These are phyloP conservation scores for Penicillium palitans DNA, from an alignment of 2,329 filamentous ascomycete species.

Conservation along the genomic window DNA sequence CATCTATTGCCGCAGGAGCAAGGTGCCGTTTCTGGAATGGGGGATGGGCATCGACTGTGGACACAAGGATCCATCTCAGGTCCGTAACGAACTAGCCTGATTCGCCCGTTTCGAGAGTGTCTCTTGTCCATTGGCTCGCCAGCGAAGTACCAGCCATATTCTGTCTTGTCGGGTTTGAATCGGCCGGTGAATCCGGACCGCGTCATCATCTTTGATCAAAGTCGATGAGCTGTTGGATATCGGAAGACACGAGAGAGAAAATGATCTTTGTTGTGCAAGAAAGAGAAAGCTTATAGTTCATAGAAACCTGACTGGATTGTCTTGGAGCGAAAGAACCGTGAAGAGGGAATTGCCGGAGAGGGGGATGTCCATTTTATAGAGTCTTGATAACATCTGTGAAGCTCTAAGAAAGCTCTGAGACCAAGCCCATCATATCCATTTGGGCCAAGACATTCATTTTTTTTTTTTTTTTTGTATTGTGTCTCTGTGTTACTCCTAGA, in stretches of 20 bases:
- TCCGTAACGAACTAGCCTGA: conserved; percentile 5
- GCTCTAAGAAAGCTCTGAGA: not conserved
- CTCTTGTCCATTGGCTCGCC: conserved; percentile 9
- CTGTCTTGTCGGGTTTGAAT: not conserved
- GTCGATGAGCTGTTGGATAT: not conserved
- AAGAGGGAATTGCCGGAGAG: conserved; percentile 6
- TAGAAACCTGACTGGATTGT: not conserved
- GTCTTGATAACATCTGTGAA: not conserved
- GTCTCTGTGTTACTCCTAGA: conserved; percentile 4
- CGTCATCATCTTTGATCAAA: not conserved
- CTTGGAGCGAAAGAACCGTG: conserved; percentile 4
- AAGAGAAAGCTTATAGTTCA: not conserved
- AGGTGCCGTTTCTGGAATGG: conserved; percentile 5
- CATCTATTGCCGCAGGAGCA: conserved; percentile 1
- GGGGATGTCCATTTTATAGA: conserved; percentile 2
- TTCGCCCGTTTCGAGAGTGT: not conserved
- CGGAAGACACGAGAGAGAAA: not conserved
- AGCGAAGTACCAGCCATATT: conserved; percentile 9
- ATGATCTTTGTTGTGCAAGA: not conserved
- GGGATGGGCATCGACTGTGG: conserved; percentile 9
- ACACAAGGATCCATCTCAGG: conserved; percentile 2
- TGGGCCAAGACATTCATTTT: conserved; percentile 5
- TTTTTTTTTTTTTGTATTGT: not conserved
- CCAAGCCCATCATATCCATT: conserved; percentile 7
- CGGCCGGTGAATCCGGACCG: conserved; percentile 5